A percentile compares a stretch with the other conserved stretches of the same genome.
These are phyloP conservation scores for Agastache rugosa DNA, from an alignment of 257 asterid species.

Conservation along the genomic window DNA sequence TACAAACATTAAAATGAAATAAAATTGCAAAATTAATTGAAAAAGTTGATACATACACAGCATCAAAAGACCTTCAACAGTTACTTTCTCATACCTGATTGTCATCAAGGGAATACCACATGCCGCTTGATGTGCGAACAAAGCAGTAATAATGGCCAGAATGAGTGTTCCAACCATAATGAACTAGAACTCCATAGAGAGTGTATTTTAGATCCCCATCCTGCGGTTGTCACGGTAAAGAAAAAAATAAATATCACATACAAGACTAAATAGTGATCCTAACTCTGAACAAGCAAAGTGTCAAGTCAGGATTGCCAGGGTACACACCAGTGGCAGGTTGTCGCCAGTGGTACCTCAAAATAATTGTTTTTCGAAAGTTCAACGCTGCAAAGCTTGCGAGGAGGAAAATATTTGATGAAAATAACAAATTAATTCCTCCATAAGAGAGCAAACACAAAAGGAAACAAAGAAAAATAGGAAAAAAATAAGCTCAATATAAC, in stretches of 20 bases:
- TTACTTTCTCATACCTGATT: conserved; percentile 65
- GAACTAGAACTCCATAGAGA: conserved; percentile 96
- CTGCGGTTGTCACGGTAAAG: conserved; percentile 49
- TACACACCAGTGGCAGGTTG: conserved; percentile 17
- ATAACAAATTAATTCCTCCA: background rate
- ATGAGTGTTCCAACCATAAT: conserved; percentile 95
- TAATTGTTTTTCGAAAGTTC: background rate
- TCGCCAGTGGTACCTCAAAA: background rate
- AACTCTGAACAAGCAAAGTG: conserved; percentile 8
- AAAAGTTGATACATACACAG: too few species aligned
- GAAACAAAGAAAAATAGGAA: background rate
- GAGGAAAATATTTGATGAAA: conserved; percentile 1
- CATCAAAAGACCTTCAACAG: conserved; percentile 3
- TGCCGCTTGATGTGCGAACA: conserved; percentile 96
- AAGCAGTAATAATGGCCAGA: conserved; percentile 98
- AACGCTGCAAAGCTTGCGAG: background rate
- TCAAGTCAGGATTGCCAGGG: conserved; percentile 24
- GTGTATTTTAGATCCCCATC: conserved; percentile 87
- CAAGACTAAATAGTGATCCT: conserved; percentile 11
- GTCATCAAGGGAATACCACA: conserved; percentile 98
- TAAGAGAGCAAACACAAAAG: background rate
- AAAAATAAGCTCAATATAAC: background rate
- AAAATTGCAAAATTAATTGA: background rate
- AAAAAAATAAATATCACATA: background rate
- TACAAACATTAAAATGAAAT: conserved; percentile 1